Evolutionary conservation across 306 rosid genomes (phyloP).

Genomic region (Neltuma alba): DNA sequence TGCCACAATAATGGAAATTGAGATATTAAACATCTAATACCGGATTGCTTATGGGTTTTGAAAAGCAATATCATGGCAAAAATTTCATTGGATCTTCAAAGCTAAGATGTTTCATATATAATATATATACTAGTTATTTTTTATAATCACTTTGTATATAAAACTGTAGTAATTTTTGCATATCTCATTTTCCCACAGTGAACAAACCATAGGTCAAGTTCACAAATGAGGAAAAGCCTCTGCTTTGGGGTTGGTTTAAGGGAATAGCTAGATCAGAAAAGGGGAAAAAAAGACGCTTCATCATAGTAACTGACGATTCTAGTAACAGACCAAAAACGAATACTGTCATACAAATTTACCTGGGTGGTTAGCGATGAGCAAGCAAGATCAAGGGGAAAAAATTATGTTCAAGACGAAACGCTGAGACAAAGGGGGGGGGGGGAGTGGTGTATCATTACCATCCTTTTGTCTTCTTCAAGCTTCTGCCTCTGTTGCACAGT

Average conservation of each 20-base stretch:
- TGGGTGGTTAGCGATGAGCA: background rate
- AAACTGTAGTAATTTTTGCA: background rate
- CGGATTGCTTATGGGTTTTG: background rate
- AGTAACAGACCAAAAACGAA: conserved; percentile 17
- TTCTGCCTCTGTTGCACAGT: conserved; percentile 87
- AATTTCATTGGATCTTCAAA: background rate
- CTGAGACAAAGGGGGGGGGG: background rate
- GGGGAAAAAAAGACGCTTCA: background rate
- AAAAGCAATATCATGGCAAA: background rate
- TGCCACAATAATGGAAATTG: conserved; percentile 12
- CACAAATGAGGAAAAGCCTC: conserved; percentile 15
- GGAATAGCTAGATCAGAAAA: background rate
- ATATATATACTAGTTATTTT: conserved; percentile 17
- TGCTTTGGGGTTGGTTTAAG: background rate
- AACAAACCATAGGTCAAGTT: conserved; percentile 21
- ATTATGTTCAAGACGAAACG: background rate
- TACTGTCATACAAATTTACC: background rate
- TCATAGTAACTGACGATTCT: conserved; percentile 9
- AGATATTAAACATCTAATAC: conserved; percentile 17
- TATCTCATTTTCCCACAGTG: conserved; percentile 12
- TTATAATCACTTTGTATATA: background rate
- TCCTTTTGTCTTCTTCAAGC: conserved; percentile 84
- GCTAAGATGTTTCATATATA: conserved; percentile 8
- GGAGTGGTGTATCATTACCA: conserved; percentile 50
- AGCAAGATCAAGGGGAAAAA: background rate